Base-by-base conservation (phyloP, 1,284 basidiomycete species). In the Inonotus hispidus region DNA sequence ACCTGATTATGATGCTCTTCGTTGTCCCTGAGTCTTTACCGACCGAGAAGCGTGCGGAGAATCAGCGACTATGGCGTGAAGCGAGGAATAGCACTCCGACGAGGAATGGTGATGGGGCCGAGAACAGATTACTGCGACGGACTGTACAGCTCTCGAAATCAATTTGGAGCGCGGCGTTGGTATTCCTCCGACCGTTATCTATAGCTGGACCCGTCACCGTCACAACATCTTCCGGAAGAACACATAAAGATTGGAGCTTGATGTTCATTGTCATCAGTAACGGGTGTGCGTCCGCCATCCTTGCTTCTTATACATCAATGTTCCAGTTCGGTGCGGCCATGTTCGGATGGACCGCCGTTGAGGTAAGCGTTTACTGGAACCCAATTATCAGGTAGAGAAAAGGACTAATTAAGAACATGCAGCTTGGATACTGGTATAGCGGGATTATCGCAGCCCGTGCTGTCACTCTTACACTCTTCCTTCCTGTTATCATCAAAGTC, bases 391-490 rank as follows among this genome's bases (percentile, higher is more conserved):
- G n/a, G n/a, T 39, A 21, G 41, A 43, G 16, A 3, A 16, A 43
- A 21, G n/a, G 35, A 13, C n/a, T 49, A 35, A 11, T 19, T 55
- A 35, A 35, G 32, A 21, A 2, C 23, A n/a, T 57, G 16, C 64
- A 93, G 88, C 72, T 90, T 16, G 92, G 91, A 6, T 93, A 93
- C 65, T 93, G 82, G 75, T 72, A 93, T 57, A 89, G 84, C 57
- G 65, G 83, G 4, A 69, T 85, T 14, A 83, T 85, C n/a, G 74
- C 78, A 19, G 72, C 77, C 2, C 79, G 90, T 8, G 86, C 88
- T 1, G 21, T 83, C 1, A 81, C 83, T 62, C 75, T 94, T 60
- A 77, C 85, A 1, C 63, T 84, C 3, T 64, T 92, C 29, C 72
- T 93, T 10, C 93, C 93, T 23, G 87, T 80, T 37, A 70, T 79